Percentiles rank a stretch among this genome's conserved stretches.
Evolutionary conservation across 2,329 filamentous ascomycete genomes (phyloP).

Genomic region (Trichoderma harzianum): DNA sequence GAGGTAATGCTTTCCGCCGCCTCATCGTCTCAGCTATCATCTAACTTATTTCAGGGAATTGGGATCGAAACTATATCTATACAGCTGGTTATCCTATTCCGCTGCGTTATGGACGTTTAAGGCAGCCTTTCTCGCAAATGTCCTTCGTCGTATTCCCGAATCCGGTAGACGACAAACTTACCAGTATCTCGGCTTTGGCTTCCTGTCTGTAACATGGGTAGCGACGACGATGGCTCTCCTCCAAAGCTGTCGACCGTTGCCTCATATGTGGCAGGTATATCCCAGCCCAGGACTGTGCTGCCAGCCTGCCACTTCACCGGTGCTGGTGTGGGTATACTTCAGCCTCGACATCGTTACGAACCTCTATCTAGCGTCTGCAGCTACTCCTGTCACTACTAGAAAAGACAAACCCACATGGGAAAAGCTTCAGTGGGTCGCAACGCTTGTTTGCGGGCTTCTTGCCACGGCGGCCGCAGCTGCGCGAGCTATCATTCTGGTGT

Average conservation of each 20-base stretch:
- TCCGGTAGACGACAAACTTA: background rate
- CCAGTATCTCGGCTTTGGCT: background rate
- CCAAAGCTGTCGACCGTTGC: slow-evolving; percentile 15
- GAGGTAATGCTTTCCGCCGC: background rate
- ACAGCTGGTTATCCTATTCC: slow-evolving; percentile 18
- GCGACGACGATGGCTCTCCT: slow-evolving; percentile 7
- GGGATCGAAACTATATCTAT: slow-evolving; percentile 19
- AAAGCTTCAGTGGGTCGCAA: background rate
- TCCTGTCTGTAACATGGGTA: slow-evolving; percentile 5
- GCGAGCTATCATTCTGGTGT: background rate
- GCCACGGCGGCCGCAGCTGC: background rate
- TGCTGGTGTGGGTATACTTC: slow-evolving; percentile 16
- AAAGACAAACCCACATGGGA: background rate
- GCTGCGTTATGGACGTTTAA: slow-evolving; percentile 16
- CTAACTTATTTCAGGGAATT: slow-evolving; percentile 10
- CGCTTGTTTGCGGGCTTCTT: slow-evolving; percentile 7
- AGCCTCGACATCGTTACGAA: slow-evolving; percentile 4
- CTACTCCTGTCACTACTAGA: background rate
- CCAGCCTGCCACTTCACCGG: slow-evolving; percentile 15
- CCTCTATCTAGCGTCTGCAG: slow-evolving; percentile 4
- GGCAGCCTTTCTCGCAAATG: slow-evolving; percentile 14
- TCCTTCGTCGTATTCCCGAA: background rate
- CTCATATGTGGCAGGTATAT: slow-evolving; percentile 16
- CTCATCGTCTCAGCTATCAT: no score
- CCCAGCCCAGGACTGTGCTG: slow-evolving; percentile 1